Percentiles rank a stretch among this genome's conserved stretches.
Evolutionary conservation across 441 rosid genomes (phyloP).

Genomic region (Hura crepitans): DNA sequence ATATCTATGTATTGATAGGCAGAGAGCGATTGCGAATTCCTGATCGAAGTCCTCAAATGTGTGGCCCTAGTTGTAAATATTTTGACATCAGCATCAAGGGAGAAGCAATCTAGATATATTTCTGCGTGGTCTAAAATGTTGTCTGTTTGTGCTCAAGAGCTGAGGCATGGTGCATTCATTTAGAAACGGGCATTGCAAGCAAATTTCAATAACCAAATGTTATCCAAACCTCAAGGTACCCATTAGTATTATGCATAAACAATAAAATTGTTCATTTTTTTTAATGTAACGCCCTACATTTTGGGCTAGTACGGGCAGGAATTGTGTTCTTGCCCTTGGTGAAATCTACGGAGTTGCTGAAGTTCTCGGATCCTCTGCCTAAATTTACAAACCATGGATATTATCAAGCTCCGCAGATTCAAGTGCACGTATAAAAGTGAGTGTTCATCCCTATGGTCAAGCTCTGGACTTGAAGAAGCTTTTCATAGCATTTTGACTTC

Average conservation of each 20-base stretch:
- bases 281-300: background rate
- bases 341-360: constrained; percentile 61
- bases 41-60: constrained; percentile 48
- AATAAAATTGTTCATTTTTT: background rate
- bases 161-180: constrained; percentile 58
- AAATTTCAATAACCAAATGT: constrained; percentile 35
- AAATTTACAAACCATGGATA: constrained; percentile 66
- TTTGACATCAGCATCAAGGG: constrained; percentile 40
- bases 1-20: constrained; percentile 35
- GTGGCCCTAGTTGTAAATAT: constrained; percentile 38
- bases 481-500: constrained; percentile 39
- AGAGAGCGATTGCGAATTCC: constrained; percentile 39
- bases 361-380: constrained; percentile 49
- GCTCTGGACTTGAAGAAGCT: constrained; percentile 65
- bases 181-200: constrained; percentile 51
- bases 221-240: constrained; percentile 50
- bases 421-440: constrained; percentile 33
- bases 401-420: constrained; percentile 35
- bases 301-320: constrained; percentile 42
- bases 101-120: constrained; percentile 46
- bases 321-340: constrained; percentile 53
- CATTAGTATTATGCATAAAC: constrained; percentile 10
- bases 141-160: constrained; percentile 52
- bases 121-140: constrained; percentile 52
- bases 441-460: constrained; percentile 54